phyloP scores from a whole-genome alignment of 805 yeast genomes.

The Saccharomycopsis microspora region DNA sequence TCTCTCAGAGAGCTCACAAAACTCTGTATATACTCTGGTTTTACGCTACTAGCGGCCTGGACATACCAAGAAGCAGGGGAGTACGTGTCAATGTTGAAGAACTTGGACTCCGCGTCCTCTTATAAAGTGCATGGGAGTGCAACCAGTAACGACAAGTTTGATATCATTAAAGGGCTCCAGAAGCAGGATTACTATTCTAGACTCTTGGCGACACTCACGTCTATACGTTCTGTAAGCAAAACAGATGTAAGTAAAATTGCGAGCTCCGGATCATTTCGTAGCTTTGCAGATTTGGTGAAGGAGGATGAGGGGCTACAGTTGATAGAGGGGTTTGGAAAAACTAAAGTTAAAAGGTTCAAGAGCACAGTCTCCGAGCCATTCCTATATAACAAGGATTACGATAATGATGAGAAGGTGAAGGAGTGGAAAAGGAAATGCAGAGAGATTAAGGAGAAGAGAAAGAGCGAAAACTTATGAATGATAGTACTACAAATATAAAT shows the following conservation, averaged over 20 bases:
- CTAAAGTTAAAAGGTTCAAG: conserved; percentile 31
- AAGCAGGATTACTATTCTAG: conserved; percentile 34
- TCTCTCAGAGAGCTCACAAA: conserved; percentile 29
- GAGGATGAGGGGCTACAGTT: conserved; percentile 23
- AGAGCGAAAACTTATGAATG: too few relatives aligned
- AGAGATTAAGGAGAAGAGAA: not conserved
- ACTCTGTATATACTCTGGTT: conserved; percentile 29
- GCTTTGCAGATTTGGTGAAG: conserved; percentile 16
- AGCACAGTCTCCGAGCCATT: conserved; percentile 38
- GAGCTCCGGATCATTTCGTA: conserved; percentile 33
- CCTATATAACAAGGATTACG: conserved; percentile 31
- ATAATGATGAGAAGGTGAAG: not conserved
- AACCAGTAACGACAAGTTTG: conserved; percentile 20
- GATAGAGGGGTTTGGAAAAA: conserved; percentile 36
- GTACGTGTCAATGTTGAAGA: conserved; percentile 10
- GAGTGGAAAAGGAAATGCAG: conserved; percentile 4
- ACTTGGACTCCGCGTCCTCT: conserved; percentile 7
- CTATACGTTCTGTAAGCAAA: conserved; percentile 37
- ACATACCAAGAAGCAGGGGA: conserved; percentile 39
- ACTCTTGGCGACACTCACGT: conserved; percentile 34
- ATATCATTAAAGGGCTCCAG: conserved; percentile 31
- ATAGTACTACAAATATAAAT: not conserved
- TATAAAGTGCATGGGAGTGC: not conserved
- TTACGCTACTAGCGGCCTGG: conserved; percentile 30
- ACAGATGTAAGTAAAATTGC: conserved; percentile 43